phyloP scores from a whole-genome alignment of 2,329 filamentous ascomycete genomes.

The Talaromyces sp. region DNA sequence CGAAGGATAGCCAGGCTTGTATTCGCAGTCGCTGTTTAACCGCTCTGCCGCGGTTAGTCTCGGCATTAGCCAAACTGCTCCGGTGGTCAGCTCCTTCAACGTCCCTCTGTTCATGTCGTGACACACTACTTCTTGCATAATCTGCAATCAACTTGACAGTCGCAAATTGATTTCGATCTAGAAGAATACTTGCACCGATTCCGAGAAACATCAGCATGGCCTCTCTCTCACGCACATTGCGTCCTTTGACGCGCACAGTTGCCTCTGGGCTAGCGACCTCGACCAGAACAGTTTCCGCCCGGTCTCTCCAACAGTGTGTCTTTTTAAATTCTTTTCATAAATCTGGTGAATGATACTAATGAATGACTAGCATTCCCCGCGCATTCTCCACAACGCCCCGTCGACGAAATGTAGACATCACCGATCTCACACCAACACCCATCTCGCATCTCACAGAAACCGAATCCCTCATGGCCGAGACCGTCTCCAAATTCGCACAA shows the following conservation, averaged over 20 bases:
- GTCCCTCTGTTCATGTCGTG: not conserved
- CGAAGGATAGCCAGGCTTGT: not conserved
- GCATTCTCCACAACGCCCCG: constrained; percentile 60
- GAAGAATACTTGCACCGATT: not conserved
- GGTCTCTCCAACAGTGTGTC: constrained; percentile 43
- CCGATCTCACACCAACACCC: constrained; percentile 79
- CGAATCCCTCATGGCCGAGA: constrained; percentile 82
- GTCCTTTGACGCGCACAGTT: constrained; percentile 43
- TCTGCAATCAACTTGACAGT: not conserved
- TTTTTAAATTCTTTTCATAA: too few relatives aligned
- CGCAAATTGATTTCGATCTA: not conserved
- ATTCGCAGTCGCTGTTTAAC: not conserved
- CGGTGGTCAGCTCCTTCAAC: not conserved
- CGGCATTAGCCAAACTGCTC: not conserved
- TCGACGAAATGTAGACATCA: constrained; percentile 61
- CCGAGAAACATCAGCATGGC: constrained; percentile 40
- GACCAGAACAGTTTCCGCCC: constrained; percentile 36
- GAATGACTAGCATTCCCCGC: constrained; percentile 40
- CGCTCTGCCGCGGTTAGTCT: constrained; percentile 18
- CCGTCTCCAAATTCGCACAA: constrained; percentile 84
- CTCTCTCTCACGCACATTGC: constrained; percentile 46
- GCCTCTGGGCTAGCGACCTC: constrained; percentile 39
- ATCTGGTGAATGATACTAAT: not conserved
- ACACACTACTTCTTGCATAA: not conserved
- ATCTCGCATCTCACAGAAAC: constrained; percentile 91